Percentiles rank a stretch among this genome's conserved stretches.
Evolutionary conservation across 108 stramenopile genomes (phyloP).

Genomic region (Cyclotella baltica): DNA sequence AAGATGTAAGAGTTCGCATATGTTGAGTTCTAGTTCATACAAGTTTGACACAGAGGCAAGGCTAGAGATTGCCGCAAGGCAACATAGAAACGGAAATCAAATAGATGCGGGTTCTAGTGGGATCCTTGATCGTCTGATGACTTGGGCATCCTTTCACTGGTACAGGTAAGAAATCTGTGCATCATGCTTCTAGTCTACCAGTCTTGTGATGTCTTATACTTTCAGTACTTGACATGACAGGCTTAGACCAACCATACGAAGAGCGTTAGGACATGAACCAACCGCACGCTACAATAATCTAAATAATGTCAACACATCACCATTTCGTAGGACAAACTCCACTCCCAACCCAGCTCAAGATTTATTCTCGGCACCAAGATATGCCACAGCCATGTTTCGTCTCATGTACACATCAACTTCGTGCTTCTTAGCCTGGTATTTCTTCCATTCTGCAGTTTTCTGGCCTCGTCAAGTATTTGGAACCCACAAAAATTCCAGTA

Average conservation of each 20-base stretch:
- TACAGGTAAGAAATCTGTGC: constrained; percentile 20
- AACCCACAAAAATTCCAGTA: constrained; percentile 57
- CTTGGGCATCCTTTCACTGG: constrained; percentile 30
- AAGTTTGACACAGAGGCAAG: constrained; percentile 41
- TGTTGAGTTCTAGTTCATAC: constrained; percentile 68
- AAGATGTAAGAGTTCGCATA: constrained; percentile 76
- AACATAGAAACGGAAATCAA: constrained; percentile 17
- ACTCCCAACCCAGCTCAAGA: constrained; percentile 31
- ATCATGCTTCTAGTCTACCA: neutral
- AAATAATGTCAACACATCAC: constrained; percentile 1
- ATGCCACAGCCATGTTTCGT: constrained; percentile 85
- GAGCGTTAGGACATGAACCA: constrained; percentile 53
- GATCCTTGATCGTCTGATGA: constrained; percentile 27
- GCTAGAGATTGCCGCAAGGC: constrained; percentile 21
- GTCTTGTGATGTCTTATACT: neutral
- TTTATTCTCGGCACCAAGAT: constrained; percentile 76
- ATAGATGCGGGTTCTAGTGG: constrained; percentile 16
- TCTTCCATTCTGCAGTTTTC: constrained; percentile 70
- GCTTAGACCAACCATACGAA: constrained; percentile 42
- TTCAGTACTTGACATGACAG: neutral
- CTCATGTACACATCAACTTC: constrained; percentile 59
- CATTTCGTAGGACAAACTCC: constrained; percentile 25
- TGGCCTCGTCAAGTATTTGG: constrained; percentile 79
- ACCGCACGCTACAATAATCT: constrained; percentile 34
- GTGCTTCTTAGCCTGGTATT: constrained; percentile 56